Evolutionary conservation across 73 alveolate genomes (phyloP), one percentile per base, ranked within the genome.

Genomic region (Stentor roeselii): DNA sequence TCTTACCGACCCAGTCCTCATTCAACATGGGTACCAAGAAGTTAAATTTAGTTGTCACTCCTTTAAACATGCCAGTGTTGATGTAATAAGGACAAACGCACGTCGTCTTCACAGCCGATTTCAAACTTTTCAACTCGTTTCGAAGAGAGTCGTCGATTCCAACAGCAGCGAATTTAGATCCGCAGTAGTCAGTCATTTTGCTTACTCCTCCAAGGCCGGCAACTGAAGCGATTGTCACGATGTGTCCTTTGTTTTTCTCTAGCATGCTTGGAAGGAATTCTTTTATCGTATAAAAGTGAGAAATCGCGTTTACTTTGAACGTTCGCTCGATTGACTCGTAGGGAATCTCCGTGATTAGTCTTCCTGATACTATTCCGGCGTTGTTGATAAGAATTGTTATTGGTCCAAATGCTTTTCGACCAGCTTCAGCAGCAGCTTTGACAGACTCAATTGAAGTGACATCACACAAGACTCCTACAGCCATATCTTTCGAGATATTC

Each of bases 21-120:
- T 93, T 89, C 38, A 94, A 85, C 78, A 92, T 82, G 1, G 95
- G 94, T 50, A 92, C 50, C 0, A 93, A 85, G 38, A 78, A 78
- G 42, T 83, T 88, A 39, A 83, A 89, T 30, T 67, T 88, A 3
- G 90, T 31, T 83, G 89, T 92, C 2, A 78, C 97, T 86, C 98
- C 98, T 32, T 92, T 93, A 74, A 94, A 94, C 98, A 94, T 94
- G 32, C 97, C 98, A 41, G 98, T 94, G 60, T 94, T 89, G 42
- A 94, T 94, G 86, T 78, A 92, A 80, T 75, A 90, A 3, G 98
- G 98, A 84, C 97, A 92, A 61, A 94, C 88, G 78, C 97, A 92
- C 30, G 98, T 94, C 0, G 98, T 94, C 75, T 92, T 91, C 2
- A 94, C 88, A 3, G 76, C 83, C 3, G 86, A 36, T 34, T 88